Evolutionary conservation across 306 rosid genomes (phyloP), one percentile per base, ranked within the genome.

Genomic region (Cicer judaicum): DNA sequence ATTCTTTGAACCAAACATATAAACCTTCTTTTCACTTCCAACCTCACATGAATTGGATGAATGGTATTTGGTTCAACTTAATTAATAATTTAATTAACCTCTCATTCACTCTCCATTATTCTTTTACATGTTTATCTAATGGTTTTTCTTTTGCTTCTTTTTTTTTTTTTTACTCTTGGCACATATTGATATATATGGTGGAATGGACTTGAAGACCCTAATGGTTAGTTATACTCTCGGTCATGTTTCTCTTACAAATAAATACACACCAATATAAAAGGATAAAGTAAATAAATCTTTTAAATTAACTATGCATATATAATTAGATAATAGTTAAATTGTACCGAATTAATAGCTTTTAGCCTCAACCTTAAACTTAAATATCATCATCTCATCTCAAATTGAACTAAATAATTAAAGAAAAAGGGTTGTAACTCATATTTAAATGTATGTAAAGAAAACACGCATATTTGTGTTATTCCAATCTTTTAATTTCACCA

Each of bases 11-110:
- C 70, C 82, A 80, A 71, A 81, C 84, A 65, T 80, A 87, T 59
- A 85, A 82, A 68, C 82, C 91, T 39, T 77, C 84, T n/a, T 87
- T 77, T 81, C 88, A 87, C 75, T 87, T 87, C 68, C 87, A 78
- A 55, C 91, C 91, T 74, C 80, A 71, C 43, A 73, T 63, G 68
- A 74, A 82, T 44, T 87, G 91, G 91, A 82, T 87, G 80, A 87
- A 87, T 67, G 91, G 91, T 78, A 60, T 46, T 59, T 74, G 46
- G 1, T 68, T 19, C 34, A 60, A n/a, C 68, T 36, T 77, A 24
- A 29, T 46, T 74, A 14, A 0, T 14, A 39, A 1, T 63, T 63
- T 7, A 62, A 34, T 52, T 49, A 64, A 24, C 10, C 15, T 71
- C 10, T 56, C 5, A 4, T 44, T 38, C 29, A 42, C 43, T 10